Percentiles rank a stretch among this genome's conserved stretches.
Evolutionary conservation across 768 basidiomycete genomes (phyloP).

Genomic region (Amanita thiersii): DNA sequence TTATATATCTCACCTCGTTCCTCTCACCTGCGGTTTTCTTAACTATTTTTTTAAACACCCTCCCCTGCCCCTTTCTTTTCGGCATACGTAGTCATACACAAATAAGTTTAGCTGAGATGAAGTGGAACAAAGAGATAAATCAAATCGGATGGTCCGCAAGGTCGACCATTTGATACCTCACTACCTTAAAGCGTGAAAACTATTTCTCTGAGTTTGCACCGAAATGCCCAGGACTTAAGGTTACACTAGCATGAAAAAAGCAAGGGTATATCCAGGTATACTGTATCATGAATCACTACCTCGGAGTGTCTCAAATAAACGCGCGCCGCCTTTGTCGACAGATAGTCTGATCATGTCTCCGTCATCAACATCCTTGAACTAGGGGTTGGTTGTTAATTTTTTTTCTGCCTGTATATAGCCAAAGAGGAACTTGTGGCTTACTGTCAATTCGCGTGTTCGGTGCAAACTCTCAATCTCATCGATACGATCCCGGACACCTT

Average conservation of each 20-base stretch:
- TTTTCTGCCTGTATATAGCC: constrained; percentile 30
- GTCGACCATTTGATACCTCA: not conserved
- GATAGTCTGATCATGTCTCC: constrained; percentile 42
- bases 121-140: constrained; percentile 1
- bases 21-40: too few species aligned
- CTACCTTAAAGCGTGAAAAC: not conserved
- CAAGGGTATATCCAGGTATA: too few species aligned
- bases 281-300: not conserved
- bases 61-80: not conserved
- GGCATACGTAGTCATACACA: not conserved
- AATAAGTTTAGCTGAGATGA: not conserved
- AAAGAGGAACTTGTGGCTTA: constrained; percentile 20
- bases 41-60: not conserved
- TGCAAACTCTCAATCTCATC: constrained; percentile 86
- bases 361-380: constrained; percentile 44
- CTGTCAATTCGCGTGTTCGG: constrained; percentile 69
- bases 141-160: not conserved
- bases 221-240: too few species aligned
- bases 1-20: not conserved
- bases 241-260: not conserved
- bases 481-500: constrained; percentile 66
- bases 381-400: constrained; percentile 14
- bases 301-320: constrained; percentile 18
- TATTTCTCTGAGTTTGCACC: too few species aligned
- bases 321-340: constrained; percentile 49